Base-by-base conservation (phyloP, 257 asterid genomes). In the Datura wrightii region DNA sequence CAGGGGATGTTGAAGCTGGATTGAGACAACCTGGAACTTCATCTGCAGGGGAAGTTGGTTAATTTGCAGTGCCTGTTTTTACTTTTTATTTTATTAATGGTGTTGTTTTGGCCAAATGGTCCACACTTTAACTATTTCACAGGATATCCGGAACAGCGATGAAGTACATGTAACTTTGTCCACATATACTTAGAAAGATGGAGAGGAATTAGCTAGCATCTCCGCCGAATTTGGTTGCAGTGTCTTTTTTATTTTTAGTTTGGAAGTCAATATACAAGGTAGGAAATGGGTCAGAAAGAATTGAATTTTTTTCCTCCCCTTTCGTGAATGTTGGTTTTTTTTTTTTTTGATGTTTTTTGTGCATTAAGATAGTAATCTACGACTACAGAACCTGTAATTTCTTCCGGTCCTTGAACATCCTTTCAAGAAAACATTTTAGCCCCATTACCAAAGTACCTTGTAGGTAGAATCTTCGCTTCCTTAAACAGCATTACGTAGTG, bases 31-130 rank as follows among this genome's bases (percentile, higher is more conserved):
- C 15, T 31, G 16, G 16, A 63, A 63, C 41, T 58, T 6, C 65
- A 85, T 83, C 66, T 18, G 60, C 90, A 39, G 91, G 46, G 44
- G 93, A 89, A 53, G 94, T 91, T 81, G 87, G 34, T 58, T 58
- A 58, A 58, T 58, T 58, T 58, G 65, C 9, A 58, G 4, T 58
- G 34, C 31, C 65, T 16, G 6, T 54, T 54, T 14, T 54, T 14
- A 1, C 10, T 53, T 14, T 54, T 15, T 4, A 54, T 54, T 54
- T 53, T 14, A 54, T 14, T 13, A 54, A 14, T 2, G 19, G 18
- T 14, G n/a, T 54, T 14, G 59, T 1, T 54, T 3, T 5, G 59
- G n/a, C 16, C 8, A 54, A 54, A 14, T 54, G 2, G 7, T 54
- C 59, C 56, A 14, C 14, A n/a, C 37, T 3, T 24, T 24, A 24